A percentile compares a stretch with the other conserved stretches of the same genome.
phyloP scores from a whole-genome alignment of 352 stramenopile genomes.

The Globisporangium heterothallicum region DNA sequence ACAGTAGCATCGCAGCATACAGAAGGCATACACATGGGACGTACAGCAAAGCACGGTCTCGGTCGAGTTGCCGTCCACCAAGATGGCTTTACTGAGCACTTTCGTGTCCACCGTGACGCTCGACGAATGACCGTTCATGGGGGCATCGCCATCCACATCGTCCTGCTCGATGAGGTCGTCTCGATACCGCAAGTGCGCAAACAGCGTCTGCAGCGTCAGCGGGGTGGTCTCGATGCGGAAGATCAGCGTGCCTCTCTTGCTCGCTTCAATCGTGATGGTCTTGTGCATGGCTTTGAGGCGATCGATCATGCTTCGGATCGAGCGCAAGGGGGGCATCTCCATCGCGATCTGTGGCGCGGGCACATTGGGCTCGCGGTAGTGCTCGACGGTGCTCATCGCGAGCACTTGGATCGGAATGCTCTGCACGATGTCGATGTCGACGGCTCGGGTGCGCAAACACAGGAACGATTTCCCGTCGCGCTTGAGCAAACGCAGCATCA shows the following conservation, averaged over 20 bases:
- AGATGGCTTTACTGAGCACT: constrained; percentile 70
- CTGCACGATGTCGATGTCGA: constrained; percentile 85
- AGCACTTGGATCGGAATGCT: constrained; percentile 80
- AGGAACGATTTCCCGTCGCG: constrained; percentile 69
- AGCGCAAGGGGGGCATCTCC: constrained; percentile 68
- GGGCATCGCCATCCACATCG: constrained; percentile 15
- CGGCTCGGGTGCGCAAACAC: constrained; percentile 60
- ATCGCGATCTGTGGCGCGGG: constrained; percentile 72
- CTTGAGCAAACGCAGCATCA: constrained; percentile 82
- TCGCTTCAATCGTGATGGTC: constrained; percentile 72
- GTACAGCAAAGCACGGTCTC: constrained; percentile 72
- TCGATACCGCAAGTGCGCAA: constrained; percentile 66
- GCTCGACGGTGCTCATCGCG: constrained; percentile 64
- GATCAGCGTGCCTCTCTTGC: constrained; percentile 55
- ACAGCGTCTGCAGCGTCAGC: constrained; percentile 72
- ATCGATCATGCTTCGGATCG: constrained; percentile 67
- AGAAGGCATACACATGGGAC: too few species aligned
- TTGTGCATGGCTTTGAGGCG: constrained; percentile 70
- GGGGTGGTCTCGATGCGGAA: constrained; percentile 66
- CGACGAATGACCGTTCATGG: constrained; percentile 20
- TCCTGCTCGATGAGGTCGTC: constrained; percentile 62
- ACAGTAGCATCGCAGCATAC: neutral
- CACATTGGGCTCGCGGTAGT: constrained; percentile 74
- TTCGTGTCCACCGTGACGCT: constrained; percentile 77
- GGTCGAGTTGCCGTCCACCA: constrained; percentile 63